These are phyloP conservation scores for Lolium perenne DNA, from an alignment of 176 grass and related monocot species.

Conservation along the genomic window DNA sequence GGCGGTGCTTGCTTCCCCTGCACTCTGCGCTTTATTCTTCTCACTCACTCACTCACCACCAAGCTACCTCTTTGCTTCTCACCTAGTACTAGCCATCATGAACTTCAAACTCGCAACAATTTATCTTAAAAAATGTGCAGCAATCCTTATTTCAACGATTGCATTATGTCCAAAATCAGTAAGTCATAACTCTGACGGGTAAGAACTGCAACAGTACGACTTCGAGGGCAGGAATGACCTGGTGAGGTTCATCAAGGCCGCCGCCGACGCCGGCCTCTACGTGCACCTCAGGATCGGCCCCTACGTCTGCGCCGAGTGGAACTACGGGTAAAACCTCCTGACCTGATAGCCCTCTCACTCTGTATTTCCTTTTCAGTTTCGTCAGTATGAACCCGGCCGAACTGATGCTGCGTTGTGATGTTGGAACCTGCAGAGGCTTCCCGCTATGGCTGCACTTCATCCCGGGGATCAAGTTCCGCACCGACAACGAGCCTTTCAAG, in stretches of 20 bases:
- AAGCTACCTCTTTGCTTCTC: slow-evolving; percentile 5
- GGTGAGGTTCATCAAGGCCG: slow-evolving; percentile 78
- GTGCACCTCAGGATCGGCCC: slow-evolving; percentile 97
- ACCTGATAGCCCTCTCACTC: background rate
- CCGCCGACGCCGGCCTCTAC: slow-evolving; percentile 90
- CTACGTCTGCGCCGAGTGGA: slow-evolving; percentile 98
- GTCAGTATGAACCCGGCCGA: background rate
- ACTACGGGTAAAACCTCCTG: slow-evolving; percentile 73
- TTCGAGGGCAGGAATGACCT: slow-evolving; percentile 98
- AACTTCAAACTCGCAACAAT: background rate
- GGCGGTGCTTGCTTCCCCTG: slow-evolving; percentile 38
- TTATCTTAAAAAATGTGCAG: background rate
- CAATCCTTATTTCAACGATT: background rate
- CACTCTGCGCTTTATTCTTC: slow-evolving; percentile 55
- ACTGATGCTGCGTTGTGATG: background rate
- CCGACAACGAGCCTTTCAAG: slow-evolving; percentile 94
- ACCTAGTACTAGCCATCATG: no score
- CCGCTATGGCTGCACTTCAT: slow-evolving; percentile 98
- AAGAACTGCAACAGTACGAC: slow-evolving; percentile 72
- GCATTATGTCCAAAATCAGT: background rate
- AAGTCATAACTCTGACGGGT: background rate
- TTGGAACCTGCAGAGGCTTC: slow-evolving; percentile 69
- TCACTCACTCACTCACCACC: background rate
- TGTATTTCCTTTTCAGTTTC: background rate
- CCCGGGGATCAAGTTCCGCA: slow-evolving; percentile 94